Evolutionary conservation across 2,329 filamentous ascomycete species (phyloP).

Genomic region (Phaeoacremonium minimum): DNA sequence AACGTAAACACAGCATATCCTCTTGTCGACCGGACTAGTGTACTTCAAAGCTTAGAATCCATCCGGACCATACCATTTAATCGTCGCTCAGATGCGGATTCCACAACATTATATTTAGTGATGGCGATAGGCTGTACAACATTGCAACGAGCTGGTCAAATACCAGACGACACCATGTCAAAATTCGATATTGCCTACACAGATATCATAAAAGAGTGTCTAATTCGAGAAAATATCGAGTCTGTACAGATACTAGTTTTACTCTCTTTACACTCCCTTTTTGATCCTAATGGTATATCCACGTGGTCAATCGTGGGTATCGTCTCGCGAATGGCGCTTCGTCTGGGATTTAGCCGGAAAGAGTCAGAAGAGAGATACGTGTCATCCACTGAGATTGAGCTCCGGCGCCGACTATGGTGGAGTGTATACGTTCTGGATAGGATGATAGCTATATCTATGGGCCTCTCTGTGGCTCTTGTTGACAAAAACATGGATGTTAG

Average conservation of each 20-base stretch:
- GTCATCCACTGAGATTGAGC: constrained; percentile 21
- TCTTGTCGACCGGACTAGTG: constrained; percentile 31
- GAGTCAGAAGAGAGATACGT: constrained; percentile 24
- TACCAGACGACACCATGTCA: constrained; percentile 23
- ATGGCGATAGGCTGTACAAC: constrained; percentile 43
- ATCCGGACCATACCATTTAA: constrained; percentile 16
- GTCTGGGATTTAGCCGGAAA: constrained; percentile 29
- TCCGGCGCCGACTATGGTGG: constrained; percentile 34
- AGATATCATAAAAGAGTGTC: constrained; percentile 34
- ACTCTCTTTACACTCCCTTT: constrained; percentile 36
- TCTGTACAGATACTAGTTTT: constrained; percentile 35
- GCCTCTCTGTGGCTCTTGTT: constrained; percentile 31
- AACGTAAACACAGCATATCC: constrained; percentile 41
- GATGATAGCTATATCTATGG: constrained; percentile 37
- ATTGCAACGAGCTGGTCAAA: constrained; percentile 34
- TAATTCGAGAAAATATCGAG: constrained; percentile 26
- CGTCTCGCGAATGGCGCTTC: constrained; percentile 30
- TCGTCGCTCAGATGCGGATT: constrained; percentile 20
- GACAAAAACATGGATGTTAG: constrained; percentile 34
- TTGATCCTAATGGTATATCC: constrained; percentile 33
- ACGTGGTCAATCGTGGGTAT: constrained; percentile 35
- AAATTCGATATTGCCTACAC: constrained; percentile 31
- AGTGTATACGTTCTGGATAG: constrained; percentile 31
- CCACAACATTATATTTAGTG: constrained; percentile 34
- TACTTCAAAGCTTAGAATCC: constrained; percentile 26